Base-by-base conservation (phyloP, 1,284 basidiomycete genomes). In the Puccinia hordei region DNA sequence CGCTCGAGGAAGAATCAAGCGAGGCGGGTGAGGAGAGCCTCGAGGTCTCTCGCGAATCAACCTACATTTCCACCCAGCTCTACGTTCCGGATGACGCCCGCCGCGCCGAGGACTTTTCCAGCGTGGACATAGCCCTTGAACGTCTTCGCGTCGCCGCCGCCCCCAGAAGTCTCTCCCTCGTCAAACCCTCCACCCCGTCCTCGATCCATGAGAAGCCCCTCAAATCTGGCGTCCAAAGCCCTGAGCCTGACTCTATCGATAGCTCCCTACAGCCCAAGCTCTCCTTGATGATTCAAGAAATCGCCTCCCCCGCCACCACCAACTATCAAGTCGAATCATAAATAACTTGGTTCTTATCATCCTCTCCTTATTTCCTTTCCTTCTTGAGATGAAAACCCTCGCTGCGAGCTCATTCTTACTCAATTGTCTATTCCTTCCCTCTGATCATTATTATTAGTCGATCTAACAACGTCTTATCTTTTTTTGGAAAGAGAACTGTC, bases 41-140 rank as follows among this genome's bases (percentile, higher is more conserved):
- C 17, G 61, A 66, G 27, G 22, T 53, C 22, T 57, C 55, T 9
- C 22, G 61, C 41, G 61, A 65, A 19, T 76, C 30, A 1, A 61
- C 24, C 8, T 55, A 68, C 49, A 72, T 55, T 19, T 51, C n/a
- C 49, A 72, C 51, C 30, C 69, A 53, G 30, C 44, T 35, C 13
- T 55, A 51, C 49, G 51, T 46, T 13, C 12, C 33, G 2, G 77
- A 72, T 8, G 77, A 79, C 12, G 33, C 41, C 10, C 65, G 68
- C 13, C 49, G 22, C 24, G 53, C 57, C 17, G 65, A 33, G n/a
- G 57, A 69, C 30, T 68, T 79, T 33, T 59, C 46, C 15, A 73
- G 61, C 17, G 78, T 73, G 17, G 78, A 80, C n/a, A 13, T 80
- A 35, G 78, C 71, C 12, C 63, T 80, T 41, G 71, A 73, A 66